A percentile compares a stretch with the other conserved stretches of the same genome.
Conservation (phyloP, 2,329 filamentous ascomycete species). For the Trichoderma guizhouense region DNA sequence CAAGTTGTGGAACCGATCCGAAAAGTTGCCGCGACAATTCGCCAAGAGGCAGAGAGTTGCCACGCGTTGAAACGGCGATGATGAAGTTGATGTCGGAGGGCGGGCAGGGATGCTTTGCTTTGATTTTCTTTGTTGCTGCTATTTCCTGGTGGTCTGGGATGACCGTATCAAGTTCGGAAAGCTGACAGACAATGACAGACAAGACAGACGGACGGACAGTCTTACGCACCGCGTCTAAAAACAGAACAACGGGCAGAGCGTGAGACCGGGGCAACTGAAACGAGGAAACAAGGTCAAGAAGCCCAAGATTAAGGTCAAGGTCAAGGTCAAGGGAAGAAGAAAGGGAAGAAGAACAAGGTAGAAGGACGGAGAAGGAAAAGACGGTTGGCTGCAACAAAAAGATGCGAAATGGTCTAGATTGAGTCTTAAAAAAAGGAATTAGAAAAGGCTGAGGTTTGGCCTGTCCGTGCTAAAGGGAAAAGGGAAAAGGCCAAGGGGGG, state of each 20-base stretch:
- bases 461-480: slow-evolving; percentile 16
- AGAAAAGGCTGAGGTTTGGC: slow-evolving; percentile 22
- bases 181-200: not conserved
- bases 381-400: not conserved
- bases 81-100: not conserved
- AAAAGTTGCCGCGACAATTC: slow-evolving; percentile 9
- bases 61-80: slow-evolving; percentile 9
- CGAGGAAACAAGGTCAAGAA: not conserved
- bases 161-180: not conserved
- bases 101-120: not conserved
- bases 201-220: not conserved
- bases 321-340: not conserved
- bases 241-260: not conserved
- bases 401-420: not conserved
- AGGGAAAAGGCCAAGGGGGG: slow-evolving; percentile 21
- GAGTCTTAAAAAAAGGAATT: slow-evolving; percentile 25
- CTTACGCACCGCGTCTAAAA: not conserved
- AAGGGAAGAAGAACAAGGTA: not conserved
- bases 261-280: not conserved
- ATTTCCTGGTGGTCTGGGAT: not conserved
- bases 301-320: no score
- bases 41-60: slow-evolving; percentile 7
- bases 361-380: not conserved
- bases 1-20: slow-evolving; percentile 10
- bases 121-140: not conserved